Evolutionary conservation across 2,329 filamentous ascomycete species (phyloP).

Genomic region (Penicillium janthinellum): DNA sequence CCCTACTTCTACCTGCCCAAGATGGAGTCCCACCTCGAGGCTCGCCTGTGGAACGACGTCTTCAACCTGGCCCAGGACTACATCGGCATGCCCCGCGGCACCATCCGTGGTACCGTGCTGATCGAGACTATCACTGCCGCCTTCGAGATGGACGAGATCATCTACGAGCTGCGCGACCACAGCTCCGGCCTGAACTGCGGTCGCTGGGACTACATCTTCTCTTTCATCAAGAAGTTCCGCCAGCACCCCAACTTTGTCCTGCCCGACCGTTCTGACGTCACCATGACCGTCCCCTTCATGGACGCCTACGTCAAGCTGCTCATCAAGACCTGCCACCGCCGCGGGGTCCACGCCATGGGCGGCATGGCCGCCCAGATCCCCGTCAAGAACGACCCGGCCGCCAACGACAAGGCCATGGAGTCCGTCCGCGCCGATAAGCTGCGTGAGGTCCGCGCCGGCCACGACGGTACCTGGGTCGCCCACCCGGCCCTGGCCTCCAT

Average conservation of each 20-base stretch:
- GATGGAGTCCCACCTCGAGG: constrained; percentile 97
- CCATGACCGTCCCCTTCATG: constrained; percentile 99
- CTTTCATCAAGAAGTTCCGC: constrained; percentile 98
- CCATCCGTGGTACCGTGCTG: constrained; percentile 89
- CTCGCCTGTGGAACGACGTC: constrained; percentile 94
- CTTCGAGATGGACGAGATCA: constrained; percentile 99
- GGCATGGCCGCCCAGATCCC: constrained; percentile 99
- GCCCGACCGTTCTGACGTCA: constrained; percentile 85
- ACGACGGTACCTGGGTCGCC: constrained; percentile 97
- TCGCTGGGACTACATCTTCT: constrained; percentile 99
- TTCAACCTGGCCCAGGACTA: constrained; percentile 97
- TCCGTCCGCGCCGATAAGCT: constrained; percentile 93
- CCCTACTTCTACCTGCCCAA: constrained; percentile 99
- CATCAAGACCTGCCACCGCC: constrained; percentile 96
- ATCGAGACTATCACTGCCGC: constrained; percentile 98
- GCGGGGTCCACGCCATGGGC: constrained; percentile 97
- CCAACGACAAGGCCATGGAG: constrained; percentile 94
- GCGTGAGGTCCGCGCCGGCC: constrained; percentile 89
- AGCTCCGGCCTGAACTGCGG: constrained; percentile 96
- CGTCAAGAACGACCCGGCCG: constrained; percentile 89
- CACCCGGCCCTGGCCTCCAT: constrained; percentile 90
- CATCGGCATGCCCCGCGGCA: constrained; percentile 84
- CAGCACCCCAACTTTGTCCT: constrained; percentile 91
- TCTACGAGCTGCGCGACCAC: constrained; percentile 97
- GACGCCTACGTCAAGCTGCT: constrained; percentile 94